Evolutionary conservation across 257 asterid species (phyloP).

Genomic region (Sherardia arvensis): DNA sequence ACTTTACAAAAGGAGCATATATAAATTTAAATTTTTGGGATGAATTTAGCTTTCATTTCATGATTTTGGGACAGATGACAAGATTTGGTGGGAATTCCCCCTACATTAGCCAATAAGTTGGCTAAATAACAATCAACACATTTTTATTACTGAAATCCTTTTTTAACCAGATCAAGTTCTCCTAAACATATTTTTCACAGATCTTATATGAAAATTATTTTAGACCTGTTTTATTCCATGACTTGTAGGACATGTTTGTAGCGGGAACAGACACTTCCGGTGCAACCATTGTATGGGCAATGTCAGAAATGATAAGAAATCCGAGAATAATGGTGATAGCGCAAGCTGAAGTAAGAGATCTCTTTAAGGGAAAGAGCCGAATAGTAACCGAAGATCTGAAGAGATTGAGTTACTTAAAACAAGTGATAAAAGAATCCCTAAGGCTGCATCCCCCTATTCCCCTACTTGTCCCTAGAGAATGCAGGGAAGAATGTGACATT

Average conservation of each 20-base stretch:
- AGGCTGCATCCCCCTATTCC: not conserved
- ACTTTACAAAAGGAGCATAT: too few relatives aligned
- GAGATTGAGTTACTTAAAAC: not conserved
- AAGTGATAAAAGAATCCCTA: not conserved
- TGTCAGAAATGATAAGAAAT: not conserved
- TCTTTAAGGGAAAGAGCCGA: not conserved
- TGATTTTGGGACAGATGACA: too few relatives aligned
- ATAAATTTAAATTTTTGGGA: too few relatives aligned
- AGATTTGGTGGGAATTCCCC: too few relatives aligned
- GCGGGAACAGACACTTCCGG: not conserved
- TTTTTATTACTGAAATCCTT: too few relatives aligned
- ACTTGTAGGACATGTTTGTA: not conserved
- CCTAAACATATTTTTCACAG: too few relatives aligned
- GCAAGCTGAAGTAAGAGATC: not conserved
- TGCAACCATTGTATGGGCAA: not conserved
- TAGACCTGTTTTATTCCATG: not conserved
- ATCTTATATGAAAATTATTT: too few relatives aligned
- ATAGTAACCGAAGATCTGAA: not conserved
- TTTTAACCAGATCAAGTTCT: too few relatives aligned
- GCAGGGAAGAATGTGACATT: not conserved
- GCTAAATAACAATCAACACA: too few relatives aligned
- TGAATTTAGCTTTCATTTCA: too few relatives aligned
- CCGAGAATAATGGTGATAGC: not conserved
- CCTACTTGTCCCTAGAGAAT: not conserved
- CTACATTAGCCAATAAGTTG: too few relatives aligned